These are phyloP conservation scores for Wallacemonas rigidus DNA, from an alignment of 208 protist species.

Conservation along the genomic window DNA sequence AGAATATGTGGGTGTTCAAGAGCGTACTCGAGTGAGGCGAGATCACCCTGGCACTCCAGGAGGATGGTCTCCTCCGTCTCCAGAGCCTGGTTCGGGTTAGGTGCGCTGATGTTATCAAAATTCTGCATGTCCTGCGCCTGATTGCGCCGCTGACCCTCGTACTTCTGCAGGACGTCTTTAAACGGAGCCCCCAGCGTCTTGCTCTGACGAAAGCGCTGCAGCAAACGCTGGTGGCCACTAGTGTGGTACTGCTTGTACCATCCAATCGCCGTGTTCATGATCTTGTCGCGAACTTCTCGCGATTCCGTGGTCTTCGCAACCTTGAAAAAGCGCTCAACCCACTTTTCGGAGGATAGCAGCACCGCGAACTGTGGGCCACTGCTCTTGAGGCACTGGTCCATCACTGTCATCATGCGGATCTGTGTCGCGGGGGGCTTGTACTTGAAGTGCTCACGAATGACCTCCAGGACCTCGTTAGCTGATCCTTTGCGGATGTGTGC, in stretches of 20 bases:
- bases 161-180: constrained; percentile 39
- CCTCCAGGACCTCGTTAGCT: constrained; percentile 63
- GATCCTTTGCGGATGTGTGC: constrained; percentile 73
- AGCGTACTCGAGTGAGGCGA: constrained; percentile 87
- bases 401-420: constrained; percentile 64
- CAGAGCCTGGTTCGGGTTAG: constrained; percentile 63
- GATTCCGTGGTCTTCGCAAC: constrained; percentile 65
- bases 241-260: constrained; percentile 86
- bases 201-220: constrained; percentile 78
- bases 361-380: constrained; percentile 74
- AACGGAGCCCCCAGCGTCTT: constrained; percentile 68
- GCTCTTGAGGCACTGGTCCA: constrained; percentile 79
- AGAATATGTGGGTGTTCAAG: constrained; percentile 86
- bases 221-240: constrained; percentile 66
- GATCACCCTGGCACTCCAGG: constrained; percentile 81
- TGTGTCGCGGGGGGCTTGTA: constrained; percentile 60
- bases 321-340: constrained; percentile 87
- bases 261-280: constrained; percentile 68
- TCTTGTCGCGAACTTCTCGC: constrained; percentile 60
- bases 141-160: constrained; percentile 37
- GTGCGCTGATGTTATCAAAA: constrained; percentile 32
- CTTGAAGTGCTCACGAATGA: constrained; percentile 78
- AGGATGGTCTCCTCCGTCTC: constrained; percentile 74
- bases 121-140: constrained; percentile 31
- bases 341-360: constrained; percentile 84